Percentiles rank a stretch among this genome's conserved stretches.
phyloP scores from a whole-genome alignment of 2,329 filamentous ascomycete genomes.

The Talaromyces verruculosus region DNA sequence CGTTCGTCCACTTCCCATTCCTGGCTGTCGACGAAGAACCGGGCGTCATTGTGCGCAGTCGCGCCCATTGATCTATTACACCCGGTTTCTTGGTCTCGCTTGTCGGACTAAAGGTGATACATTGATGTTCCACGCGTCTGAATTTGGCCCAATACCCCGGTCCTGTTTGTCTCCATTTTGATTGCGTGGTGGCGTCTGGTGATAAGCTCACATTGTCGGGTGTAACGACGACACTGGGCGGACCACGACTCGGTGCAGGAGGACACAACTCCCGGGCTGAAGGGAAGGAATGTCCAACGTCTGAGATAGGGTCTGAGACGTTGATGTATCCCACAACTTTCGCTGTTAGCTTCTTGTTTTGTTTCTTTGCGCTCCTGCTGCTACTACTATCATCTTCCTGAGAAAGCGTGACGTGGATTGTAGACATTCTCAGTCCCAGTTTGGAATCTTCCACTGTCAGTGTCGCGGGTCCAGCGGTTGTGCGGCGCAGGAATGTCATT shows the following conservation, averaged over 20 bases:
- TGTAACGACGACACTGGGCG: conserved; percentile 28
- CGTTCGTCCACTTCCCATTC: conserved; percentile 59
- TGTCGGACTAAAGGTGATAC: conserved; percentile 49
- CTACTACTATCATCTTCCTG: conserved; percentile 34
- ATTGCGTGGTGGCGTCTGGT: background rate
- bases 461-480: conserved; percentile 56
- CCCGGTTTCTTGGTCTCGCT: conserved; percentile 24
- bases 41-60: conserved; percentile 51
- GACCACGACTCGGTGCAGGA: conserved; percentile 36
- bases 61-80: conserved; percentile 66
- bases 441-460: conserved; percentile 64
- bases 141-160: conserved; percentile 34
- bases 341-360: conserved; percentile 45
- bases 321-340: conserved; percentile 67
- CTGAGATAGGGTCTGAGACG: conserved; percentile 60
- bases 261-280: conserved; percentile 57
- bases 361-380: conserved; percentile 23
- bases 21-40: background rate
- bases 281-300: conserved; percentile 57
- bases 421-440: conserved; percentile 62
- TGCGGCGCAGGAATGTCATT: conserved; percentile 65
- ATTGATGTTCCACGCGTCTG: conserved; percentile 51
- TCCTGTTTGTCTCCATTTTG: conserved; percentile 10
- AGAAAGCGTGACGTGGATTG: conserved; percentile 61
- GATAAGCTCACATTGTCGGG: conserved; percentile 7